These are phyloP conservation scores for Malassezia equina DNA, from an alignment of 1,284 basidiomycete genomes.

Conservation along the genomic window DNA sequence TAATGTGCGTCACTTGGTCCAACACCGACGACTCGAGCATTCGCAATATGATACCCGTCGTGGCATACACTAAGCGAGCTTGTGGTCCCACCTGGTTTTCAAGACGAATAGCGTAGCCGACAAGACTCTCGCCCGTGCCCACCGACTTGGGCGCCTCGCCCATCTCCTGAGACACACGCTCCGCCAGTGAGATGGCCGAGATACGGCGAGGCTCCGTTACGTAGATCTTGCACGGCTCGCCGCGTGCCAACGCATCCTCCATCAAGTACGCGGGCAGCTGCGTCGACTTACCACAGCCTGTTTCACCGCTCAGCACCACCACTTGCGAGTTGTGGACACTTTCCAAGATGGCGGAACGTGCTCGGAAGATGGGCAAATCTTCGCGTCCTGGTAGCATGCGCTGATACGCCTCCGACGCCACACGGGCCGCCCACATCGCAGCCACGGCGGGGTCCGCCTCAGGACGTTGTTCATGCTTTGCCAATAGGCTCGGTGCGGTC, in stretches of 20 bases:
- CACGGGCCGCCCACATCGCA: background rate
- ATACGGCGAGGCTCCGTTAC: conserved; percentile 95
- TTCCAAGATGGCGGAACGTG: conserved; percentile 65
- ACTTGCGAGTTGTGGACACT: conserved; percentile 70
- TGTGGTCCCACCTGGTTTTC: conserved; percentile 61
- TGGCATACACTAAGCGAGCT: conserved; percentile 54
- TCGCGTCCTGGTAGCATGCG: conserved; percentile 74
- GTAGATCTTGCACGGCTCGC: conserved; percentile 78
- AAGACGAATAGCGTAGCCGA: conserved; percentile 89
- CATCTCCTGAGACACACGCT: conserved; percentile 85
- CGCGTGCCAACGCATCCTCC: conserved; percentile 74
- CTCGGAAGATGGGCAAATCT: conserved; percentile 74
- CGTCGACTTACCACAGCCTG: conserved; percentile 96
- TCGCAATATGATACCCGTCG: conserved; percentile 88
- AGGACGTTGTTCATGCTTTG: background rate
- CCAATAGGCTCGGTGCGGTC: background rate
- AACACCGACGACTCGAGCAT: conserved; percentile 89
- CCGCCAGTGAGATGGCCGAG: conserved; percentile 90
- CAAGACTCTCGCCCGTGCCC: conserved; percentile 68
- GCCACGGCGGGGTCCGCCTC: background rate
- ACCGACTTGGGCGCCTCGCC: conserved; percentile 75
- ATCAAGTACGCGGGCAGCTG: conserved; percentile 91
- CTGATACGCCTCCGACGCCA: conserved; percentile 55
- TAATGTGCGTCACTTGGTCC: conserved; percentile 85
- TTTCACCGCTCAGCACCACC: conserved; percentile 89